phyloP scores from a whole-genome alignment of 208 protist genomes.

The Trypanosoma brucei region DNA sequence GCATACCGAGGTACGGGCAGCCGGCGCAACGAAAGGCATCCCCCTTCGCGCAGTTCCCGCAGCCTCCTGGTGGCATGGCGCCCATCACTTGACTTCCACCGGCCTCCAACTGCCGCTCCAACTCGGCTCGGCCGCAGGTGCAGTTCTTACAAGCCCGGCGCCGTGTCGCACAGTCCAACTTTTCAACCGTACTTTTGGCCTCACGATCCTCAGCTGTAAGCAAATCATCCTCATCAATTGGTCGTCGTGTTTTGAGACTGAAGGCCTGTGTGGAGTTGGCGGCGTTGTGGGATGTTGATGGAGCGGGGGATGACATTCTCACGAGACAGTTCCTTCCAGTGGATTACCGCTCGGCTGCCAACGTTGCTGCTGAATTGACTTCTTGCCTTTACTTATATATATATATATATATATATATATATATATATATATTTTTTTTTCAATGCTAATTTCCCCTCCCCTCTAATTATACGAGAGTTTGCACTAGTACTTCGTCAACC shows the following conservation, averaged over 20 bases:
- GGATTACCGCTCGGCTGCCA: too few relatives aligned
- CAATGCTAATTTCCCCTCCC: too few relatives aligned
- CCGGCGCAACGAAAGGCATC: constrained; percentile 89
- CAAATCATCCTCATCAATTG: constrained; percentile 73
- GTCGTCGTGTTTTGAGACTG: constrained; percentile 72
- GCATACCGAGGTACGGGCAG: constrained; percentile 83
- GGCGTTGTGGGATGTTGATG: background rate
- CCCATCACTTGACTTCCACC: constrained; percentile 34
- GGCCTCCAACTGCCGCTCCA: constrained; percentile 51
- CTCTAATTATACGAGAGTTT: too few relatives aligned
- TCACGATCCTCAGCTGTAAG: constrained; percentile 71
- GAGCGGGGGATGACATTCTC: background rate
- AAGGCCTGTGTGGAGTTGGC: constrained; percentile 43
- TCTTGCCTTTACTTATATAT: too few relatives aligned
- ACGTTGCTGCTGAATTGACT: too few relatives aligned
- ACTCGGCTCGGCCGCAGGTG: constrained; percentile 75
- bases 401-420: too few relatives aligned
- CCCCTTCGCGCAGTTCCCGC: constrained; percentile 83
- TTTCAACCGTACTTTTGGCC: constrained; percentile 47
- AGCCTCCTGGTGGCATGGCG: constrained; percentile 67
- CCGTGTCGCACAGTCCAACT: constrained; percentile 79
- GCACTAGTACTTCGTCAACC: too few relatives aligned
- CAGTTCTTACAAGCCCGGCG: constrained; percentile 86
- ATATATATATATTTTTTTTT: too few relatives aligned
- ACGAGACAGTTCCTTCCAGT: too few relatives aligned